Conservation (phyloP, 768 basidiomycete species). For the Mycena maculata region DNA sequence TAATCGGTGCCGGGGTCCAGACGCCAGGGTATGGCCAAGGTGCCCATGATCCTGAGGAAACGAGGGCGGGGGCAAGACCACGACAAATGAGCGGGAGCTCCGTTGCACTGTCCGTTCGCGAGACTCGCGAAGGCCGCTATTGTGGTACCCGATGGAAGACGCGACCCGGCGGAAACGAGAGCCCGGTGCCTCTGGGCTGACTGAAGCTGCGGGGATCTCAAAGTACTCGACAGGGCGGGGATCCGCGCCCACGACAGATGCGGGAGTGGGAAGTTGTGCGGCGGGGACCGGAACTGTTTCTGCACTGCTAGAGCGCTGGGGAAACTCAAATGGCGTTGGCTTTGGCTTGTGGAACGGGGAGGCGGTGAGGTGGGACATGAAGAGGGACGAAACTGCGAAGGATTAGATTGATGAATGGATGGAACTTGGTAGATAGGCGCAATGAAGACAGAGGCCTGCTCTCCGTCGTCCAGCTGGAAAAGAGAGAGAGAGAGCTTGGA, state of each 20-base stretch:
- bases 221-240: constrained; percentile 30
- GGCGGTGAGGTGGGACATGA: constrained; percentile 57
- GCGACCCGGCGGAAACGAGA: constrained; percentile 53
- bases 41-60: constrained; percentile 69
- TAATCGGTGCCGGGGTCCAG: constrained; percentile 69
- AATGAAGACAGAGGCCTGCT: constrained; percentile 30
- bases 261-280: constrained; percentile 29
- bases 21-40: constrained; percentile 67
- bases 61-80: constrained; percentile 73
- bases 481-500: constrained; percentile 26
- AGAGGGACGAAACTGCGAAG: constrained; percentile 23
- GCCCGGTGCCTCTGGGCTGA: constrained; percentile 44
- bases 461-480: constrained; percentile 22
- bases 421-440: too few relatives aligned
- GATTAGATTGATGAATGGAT: constrained; percentile 26
- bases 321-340: constrained; percentile 59
- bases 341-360: constrained; percentile 59
- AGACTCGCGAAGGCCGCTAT: constrained; percentile 56
- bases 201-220: constrained; percentile 31
- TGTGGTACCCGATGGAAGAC: constrained; percentile 68
- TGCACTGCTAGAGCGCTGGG: constrained; percentile 36
- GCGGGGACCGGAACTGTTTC: not conserved
- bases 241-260: constrained; percentile 28
- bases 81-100: constrained; percentile 65
- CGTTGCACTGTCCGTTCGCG: constrained; percentile 55